Evolutionary conservation across 2,329 filamentous ascomycete species (phyloP), one percentile per base, ranked within the genome.

Genomic region (Trichoderma sp.): DNA sequence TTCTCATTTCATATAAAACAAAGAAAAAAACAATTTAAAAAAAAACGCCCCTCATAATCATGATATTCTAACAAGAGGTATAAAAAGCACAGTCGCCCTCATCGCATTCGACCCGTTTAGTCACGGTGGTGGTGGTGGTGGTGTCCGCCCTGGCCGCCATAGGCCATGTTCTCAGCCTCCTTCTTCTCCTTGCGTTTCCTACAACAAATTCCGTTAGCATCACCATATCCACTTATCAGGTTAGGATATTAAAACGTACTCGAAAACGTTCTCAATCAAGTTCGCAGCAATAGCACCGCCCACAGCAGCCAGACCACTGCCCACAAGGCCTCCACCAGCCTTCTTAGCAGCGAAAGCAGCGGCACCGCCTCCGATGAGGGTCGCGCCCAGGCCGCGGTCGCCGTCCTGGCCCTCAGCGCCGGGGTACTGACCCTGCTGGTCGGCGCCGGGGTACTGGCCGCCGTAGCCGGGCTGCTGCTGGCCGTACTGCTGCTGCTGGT

Each of bases 261-360:
- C 81, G 67, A 82, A 75, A 73, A 79, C 81, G 77, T 85, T 78
- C 79, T 86, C 85, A 7, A 88, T 73, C 47, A 85, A 75, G 72
- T 88, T 88, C 1, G 87, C 88, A 4, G 84, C 86, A n/a, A 89
- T 82, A 0, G 87, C 86, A 39, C 87, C 88, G 18, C 83, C 85
- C 1, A 86, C 81, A 0, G 84, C 82, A 12, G 86, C 86, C 8
- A 83, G 86, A 2, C 88, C 76, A 3, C 85, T 87, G 26, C 85
- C 85, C 30, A 89, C 76, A 43, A 84, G 73, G 21, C 87, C 87
- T 32, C 85, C 85, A 14, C 87, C 88, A 24, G 86, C 79, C 74
- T 86, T 84, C 78, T 88, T 84, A 0, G 86, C 87, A 0, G 86
- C 82, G 76, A 84, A 88, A 8, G 84, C 87, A n/a, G 86, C 87